phyloP scores from a whole-genome alignment of 2,329 filamentous ascomycete genomes.

The Epichloe baconii region DNA sequence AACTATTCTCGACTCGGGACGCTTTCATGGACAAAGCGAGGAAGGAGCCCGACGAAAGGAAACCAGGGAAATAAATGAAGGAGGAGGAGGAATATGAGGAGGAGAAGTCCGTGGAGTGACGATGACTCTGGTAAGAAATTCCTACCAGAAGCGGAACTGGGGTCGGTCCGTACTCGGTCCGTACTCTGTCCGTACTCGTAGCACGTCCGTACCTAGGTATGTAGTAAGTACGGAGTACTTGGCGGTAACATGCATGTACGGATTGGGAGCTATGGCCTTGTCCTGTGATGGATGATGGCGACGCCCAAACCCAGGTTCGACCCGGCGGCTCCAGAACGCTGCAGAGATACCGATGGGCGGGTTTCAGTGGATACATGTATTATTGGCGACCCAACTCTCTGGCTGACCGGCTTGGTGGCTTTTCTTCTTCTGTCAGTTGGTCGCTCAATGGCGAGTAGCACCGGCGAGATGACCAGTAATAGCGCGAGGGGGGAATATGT shows the following conservation, averaged over 20 bases:
- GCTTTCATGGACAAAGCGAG: background rate
- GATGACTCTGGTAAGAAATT: slow-evolving; percentile 4
- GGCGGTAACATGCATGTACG: background rate
- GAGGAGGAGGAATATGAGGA: background rate
- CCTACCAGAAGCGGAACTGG: slow-evolving; percentile 5
- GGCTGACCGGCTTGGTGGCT: slow-evolving; percentile 3
- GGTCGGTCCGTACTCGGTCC: background rate
- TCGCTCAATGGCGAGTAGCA: background rate
- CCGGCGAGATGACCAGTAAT: background rate
- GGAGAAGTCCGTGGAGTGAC: slow-evolving; percentile 2
- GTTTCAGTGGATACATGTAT: slow-evolving; percentile 1
- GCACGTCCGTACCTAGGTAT: background rate
- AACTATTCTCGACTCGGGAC: background rate
- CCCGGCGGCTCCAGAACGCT: background rate
- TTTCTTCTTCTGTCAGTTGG: background rate
- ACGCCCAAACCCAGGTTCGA: background rate
- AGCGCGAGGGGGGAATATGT: background rate
- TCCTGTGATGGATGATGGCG: background rate
- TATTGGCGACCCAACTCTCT: slow-evolving; percentile 1
- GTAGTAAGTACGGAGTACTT: background rate
- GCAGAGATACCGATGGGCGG: slow-evolving; percentile 2
- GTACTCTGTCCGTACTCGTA: background rate
- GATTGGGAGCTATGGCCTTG: background rate
- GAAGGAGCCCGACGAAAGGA: background rate
- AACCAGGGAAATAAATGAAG: background rate